These are phyloP conservation scores for Gamsiella multidivaricata DNA, from an alignment of 192 early-diverging fungal species.

Conservation along the genomic window DNA sequence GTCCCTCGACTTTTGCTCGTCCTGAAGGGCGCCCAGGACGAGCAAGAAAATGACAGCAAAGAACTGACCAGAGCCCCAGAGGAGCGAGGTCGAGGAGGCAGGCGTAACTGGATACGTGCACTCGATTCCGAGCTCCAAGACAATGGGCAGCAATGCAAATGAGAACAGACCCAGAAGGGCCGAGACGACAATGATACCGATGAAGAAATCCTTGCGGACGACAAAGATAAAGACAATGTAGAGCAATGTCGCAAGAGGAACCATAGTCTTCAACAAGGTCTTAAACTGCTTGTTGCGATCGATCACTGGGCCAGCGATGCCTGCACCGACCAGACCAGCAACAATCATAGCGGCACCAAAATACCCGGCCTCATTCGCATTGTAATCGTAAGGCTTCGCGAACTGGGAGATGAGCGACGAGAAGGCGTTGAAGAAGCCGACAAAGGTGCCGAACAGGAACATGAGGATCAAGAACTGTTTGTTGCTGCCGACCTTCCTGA, in stretches of 20 bases:
- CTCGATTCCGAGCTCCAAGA: slow-evolving; percentile 51
- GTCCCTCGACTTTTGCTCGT: slow-evolving; percentile 6
- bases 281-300: slow-evolving; percentile 69
- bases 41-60: slow-evolving; percentile 48
- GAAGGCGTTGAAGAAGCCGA: slow-evolving; percentile 62
- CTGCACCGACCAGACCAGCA: slow-evolving; percentile 68
- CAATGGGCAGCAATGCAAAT: slow-evolving; percentile 45
- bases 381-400: slow-evolving; percentile 57
- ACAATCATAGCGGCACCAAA: slow-evolving; percentile 67
- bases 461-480: slow-evolving; percentile 60
- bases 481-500: slow-evolving; percentile 56
- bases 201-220: slow-evolving; percentile 40
- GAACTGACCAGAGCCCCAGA: slow-evolving; percentile 46
- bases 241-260: slow-evolving; percentile 56
- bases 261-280: slow-evolving; percentile 53
- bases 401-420: slow-evolving; percentile 62
- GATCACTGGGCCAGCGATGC: slow-evolving; percentile 60
- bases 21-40: slow-evolving; percentile 26
- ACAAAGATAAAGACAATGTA: slow-evolving; percentile 62
- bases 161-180: slow-evolving; percentile 46
- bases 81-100: slow-evolving; percentile 48
- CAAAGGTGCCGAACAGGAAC: slow-evolving; percentile 60
- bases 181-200: slow-evolving; percentile 39
- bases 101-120: slow-evolving; percentile 54
- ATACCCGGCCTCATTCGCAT: slow-evolving; percentile 60